Evolutionary conservation across 305 asterid species (phyloP), one percentile per base, ranked within the genome.

Genomic region (Solanum hybrid): DNA sequence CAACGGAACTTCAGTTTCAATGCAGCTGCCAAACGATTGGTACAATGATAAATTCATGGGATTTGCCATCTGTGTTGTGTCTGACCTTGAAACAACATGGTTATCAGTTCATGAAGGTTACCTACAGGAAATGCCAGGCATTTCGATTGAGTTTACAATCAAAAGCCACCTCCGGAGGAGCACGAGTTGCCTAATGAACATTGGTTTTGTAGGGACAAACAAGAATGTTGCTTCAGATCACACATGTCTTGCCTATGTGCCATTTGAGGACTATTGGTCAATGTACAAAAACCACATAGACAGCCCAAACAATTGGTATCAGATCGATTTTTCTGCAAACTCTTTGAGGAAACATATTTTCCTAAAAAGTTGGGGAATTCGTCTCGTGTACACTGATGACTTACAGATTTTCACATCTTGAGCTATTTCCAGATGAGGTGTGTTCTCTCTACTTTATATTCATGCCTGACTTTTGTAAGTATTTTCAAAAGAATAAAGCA

Each of bases 221-320:
- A 72, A 86, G 79, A 65, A 86, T 86, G 79, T 86, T 65, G 89
- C 39, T 36, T 86, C 79, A 57, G 61, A 86, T 34, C 89, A 86
- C 78, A 86, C 79, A 45, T 86, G 89, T 17, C 89, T 86, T 34
- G 89, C 79, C 78, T 65, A 86, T 86, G 34, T 86, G 33, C 57
- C 80, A 33, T 34, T 86, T 68, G 68, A 68, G 7, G 79, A 38
- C 3, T 68, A 65, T 27, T 68, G 79, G 61, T 65, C 51, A 15
- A 5, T 65, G 57, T n/a, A 65, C 79, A 86, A 33, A 31, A 61
- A 86, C 39, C 76, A 33, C 57, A 34, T 65, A 20, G 57, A 65
- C 89, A 86, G 61, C 45, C 79, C 79, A 57, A 86, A 65, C 77
- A 72, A 86, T 57, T 86, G 89, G 89, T 86, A 72, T 38, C 89